phyloP scores from a whole-genome alignment of 331 rosid genomes.

The Prunus yedoensis region DNA sequence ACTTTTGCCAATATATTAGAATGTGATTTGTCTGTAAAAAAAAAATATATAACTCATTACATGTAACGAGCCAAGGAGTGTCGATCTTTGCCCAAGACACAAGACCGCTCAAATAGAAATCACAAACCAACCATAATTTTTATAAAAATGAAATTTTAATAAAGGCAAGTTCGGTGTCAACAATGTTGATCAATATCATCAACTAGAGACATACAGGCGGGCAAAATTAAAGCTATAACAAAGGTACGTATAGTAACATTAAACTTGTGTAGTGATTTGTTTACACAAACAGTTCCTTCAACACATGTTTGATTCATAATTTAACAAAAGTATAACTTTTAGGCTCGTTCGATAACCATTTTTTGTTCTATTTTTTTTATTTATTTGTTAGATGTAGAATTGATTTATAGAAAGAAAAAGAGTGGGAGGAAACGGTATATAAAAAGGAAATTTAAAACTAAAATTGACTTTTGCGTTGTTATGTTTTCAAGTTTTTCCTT shows the following conservation, averaged over 20 bases:
- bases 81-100: neutral
- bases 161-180: neutral
- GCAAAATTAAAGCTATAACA: neutral
- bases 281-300: neutral
- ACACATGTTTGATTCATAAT: neutral
- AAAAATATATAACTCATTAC: no score
- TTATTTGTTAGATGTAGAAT: neutral
- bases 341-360: neutral
- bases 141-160: neutral
- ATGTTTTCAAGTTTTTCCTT: no score
- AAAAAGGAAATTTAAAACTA: neutral
- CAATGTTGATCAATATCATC: neutral
- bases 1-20: no score
- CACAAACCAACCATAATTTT: neutral
- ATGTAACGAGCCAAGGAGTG: no score
- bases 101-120: neutral
- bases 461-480: neutral
- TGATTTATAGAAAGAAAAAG: neutral
- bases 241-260: neutral
- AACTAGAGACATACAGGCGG: neutral
- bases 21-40: no score
- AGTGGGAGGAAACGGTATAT: neutral
- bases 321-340: neutral
- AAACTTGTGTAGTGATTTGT: neutral
- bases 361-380: neutral